Evolutionary conservation across 2,329 filamentous ascomycete genomes (phyloP).

Genomic region (Monilinia aucupariae): DNA sequence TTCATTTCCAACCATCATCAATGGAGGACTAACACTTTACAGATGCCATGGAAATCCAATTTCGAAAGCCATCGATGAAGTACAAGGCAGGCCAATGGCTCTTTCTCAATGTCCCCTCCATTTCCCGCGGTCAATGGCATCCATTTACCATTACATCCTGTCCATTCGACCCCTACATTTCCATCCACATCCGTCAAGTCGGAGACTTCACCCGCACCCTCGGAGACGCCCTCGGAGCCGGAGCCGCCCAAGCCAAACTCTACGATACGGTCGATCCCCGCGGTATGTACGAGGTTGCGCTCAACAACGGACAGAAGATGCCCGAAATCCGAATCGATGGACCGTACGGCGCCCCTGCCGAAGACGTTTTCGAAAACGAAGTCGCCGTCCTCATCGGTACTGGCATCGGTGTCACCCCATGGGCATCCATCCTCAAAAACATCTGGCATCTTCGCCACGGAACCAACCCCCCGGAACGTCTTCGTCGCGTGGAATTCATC

Average conservation of each 20-base stretch:
- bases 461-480: slow-evolving; percentile 81
- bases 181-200: slow-evolving; percentile 90
- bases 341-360: slow-evolving; percentile 91
- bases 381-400: slow-evolving; percentile 81
- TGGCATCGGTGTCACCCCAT: slow-evolving; percentile 81
- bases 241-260: slow-evolving; percentile 77
- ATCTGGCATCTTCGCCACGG: slow-evolving; percentile 94
- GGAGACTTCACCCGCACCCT: slow-evolving; percentile 93
- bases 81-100: slow-evolving; percentile 99
- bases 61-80: slow-evolving; percentile 90
- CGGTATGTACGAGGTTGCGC: slow-evolving; percentile 96
- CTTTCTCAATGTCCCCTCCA: slow-evolving; percentile 85
- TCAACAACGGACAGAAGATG: slow-evolving; percentile 91
- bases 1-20: background rate
- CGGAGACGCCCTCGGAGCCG: slow-evolving; percentile 92
- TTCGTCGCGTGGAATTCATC: slow-evolving; percentile 95
- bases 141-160: slow-evolving; percentile 99
- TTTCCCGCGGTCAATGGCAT: slow-evolving; percentile 92
- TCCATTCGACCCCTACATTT: slow-evolving; percentile 91
- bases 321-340: slow-evolving; percentile 85
- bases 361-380: slow-evolving; percentile 94
- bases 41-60: slow-evolving; percentile 97
- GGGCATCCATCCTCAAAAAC: slow-evolving; percentile 87
- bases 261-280: slow-evolving; percentile 87
- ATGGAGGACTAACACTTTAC: slow-evolving; percentile 31